Percentiles rank a stretch among this genome's conserved stretches.
Conservation (phyloP, 345 rosid species). For the Melastoma malabathricum region DNA sequence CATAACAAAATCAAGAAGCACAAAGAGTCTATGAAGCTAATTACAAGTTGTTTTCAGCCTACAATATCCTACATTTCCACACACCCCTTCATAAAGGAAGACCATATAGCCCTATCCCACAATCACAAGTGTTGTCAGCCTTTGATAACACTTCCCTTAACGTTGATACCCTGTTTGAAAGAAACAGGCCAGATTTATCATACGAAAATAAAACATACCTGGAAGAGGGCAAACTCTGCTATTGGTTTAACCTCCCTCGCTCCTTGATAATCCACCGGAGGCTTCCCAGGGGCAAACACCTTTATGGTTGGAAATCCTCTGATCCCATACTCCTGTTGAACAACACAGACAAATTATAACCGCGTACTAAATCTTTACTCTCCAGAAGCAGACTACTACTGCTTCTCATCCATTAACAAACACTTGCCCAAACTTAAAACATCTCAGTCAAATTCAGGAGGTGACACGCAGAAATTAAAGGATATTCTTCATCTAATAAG, state of each 20-base stretch:
- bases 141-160: neutral
- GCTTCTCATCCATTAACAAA: too few relatives aligned
- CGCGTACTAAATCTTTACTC: neutral
- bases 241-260: conserved; percentile 84
- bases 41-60: too few relatives aligned
- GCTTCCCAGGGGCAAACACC: conserved; percentile 75
- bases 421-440: too few relatives aligned
- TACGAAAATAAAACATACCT: conserved; percentile 34
- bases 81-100: too few relatives aligned
- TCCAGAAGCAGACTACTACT: neutral
- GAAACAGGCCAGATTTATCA: neutral
- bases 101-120: too few relatives aligned
- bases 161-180: neutral
- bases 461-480: too few relatives aligned
- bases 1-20: neutral
- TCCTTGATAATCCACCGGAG: conserved; percentile 87
- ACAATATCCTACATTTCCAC: too few relatives aligned
- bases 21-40: neutral
- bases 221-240: conserved; percentile 49
- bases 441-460: too few relatives aligned
- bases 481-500: too few relatives aligned
- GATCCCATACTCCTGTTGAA: conserved; percentile 73
- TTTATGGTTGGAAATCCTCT: conserved; percentile 88
- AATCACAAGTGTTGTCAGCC: too few relatives aligned
- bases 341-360: conserved; percentile 5